Evolutionary conservation across 2,329 filamentous ascomycete genomes (phyloP).

Genomic region (Didymella pinodella): DNA sequence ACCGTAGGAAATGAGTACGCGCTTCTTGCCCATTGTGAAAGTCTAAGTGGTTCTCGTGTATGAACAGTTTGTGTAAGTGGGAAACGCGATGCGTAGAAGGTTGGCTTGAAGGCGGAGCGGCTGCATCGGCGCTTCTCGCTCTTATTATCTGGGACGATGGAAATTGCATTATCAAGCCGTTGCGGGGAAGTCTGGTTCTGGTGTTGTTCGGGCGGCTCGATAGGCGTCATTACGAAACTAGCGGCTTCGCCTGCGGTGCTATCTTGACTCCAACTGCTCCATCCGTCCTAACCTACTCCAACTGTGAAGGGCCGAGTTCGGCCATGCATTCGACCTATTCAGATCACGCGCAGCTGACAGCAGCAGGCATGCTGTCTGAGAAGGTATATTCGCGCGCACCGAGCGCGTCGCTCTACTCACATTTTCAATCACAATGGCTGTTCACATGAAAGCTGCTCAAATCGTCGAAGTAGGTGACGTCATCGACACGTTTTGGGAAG

Average conservation of each 20-base stretch:
- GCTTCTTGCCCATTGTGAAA: slow-evolving; percentile 56
- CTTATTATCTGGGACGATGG: slow-evolving; percentile 12
- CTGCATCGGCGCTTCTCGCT: slow-evolving; percentile 1
- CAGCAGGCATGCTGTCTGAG: neutral
- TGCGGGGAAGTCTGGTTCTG: slow-evolving; percentile 25
- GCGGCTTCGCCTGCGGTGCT: neutral
- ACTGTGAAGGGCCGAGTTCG: slow-evolving; percentile 5
- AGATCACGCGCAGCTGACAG: neutral
- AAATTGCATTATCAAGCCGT: slow-evolving; percentile 8
- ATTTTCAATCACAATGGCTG: slow-evolving; percentile 6
- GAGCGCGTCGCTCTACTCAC: neutral
- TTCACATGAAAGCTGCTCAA: slow-evolving; percentile 32
- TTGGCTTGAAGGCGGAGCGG: neutral
- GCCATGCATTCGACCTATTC: neutral
- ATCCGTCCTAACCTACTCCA: slow-evolving; percentile 1
- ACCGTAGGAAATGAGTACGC: slow-evolving; percentile 67
- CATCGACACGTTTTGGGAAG: slow-evolving; percentile 5
- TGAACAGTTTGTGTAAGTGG: neutral
- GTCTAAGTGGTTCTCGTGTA: neutral
- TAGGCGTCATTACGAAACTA: slow-evolving; percentile 13
- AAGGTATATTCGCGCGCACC: neutral
- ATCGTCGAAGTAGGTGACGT: slow-evolving; percentile 28
- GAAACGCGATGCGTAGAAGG: neutral
- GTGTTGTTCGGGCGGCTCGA: slow-evolving; percentile 15
- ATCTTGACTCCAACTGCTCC: slow-evolving; percentile 10